Conservation (phyloP, 352 stramenopile genomes). For the Phytophthora aleatoria region DNA sequence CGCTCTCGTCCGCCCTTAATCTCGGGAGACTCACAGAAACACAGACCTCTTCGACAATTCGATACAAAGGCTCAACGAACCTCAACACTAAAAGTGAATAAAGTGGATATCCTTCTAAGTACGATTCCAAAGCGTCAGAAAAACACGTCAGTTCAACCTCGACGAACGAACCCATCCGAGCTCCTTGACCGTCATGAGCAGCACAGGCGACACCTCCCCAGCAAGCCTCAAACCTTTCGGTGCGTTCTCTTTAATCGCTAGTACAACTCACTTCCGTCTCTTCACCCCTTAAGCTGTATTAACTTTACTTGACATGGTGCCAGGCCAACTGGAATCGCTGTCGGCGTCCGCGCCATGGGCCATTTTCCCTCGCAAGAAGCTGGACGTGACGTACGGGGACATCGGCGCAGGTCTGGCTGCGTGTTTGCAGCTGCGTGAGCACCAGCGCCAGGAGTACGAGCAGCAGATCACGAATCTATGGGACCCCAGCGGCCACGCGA, state of each 20-base stretch:
- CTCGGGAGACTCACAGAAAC: too few relatives aligned
- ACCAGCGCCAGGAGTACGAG: conserved; percentile 58
- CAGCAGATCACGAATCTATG: conserved; percentile 55
- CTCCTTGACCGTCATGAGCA: conserved; percentile 15
- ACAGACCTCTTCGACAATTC: too few relatives aligned
- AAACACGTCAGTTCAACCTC: conserved; percentile 20
- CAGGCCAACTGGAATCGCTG: conserved; percentile 60
- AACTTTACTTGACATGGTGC: neutral
- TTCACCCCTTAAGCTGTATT: neutral
- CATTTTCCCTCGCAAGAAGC: conserved; percentile 82
- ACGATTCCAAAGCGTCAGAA: conserved; percentile 1
- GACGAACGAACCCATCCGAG: neutral
- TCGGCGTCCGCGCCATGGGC: conserved; percentile 70
- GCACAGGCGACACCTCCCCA: conserved; percentile 5
- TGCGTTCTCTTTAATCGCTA: conserved; percentile 1
- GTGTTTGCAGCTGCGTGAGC: conserved; percentile 63
- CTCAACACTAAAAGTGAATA: too few relatives aligned
- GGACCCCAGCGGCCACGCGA: conserved; percentile 59
- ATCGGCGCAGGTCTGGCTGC: conserved; percentile 56
- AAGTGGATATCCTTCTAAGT: neutral
- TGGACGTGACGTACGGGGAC: conserved; percentile 81
- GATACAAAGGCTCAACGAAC: too few relatives aligned
- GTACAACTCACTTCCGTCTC: neutral
- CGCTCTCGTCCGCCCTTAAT: too few relatives aligned
- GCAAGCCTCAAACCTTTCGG: conserved; percentile 34